Evolutionary conservation across 176 grass and related monocot genomes (phyloP).

Genomic region (Themeda triandra): DNA sequence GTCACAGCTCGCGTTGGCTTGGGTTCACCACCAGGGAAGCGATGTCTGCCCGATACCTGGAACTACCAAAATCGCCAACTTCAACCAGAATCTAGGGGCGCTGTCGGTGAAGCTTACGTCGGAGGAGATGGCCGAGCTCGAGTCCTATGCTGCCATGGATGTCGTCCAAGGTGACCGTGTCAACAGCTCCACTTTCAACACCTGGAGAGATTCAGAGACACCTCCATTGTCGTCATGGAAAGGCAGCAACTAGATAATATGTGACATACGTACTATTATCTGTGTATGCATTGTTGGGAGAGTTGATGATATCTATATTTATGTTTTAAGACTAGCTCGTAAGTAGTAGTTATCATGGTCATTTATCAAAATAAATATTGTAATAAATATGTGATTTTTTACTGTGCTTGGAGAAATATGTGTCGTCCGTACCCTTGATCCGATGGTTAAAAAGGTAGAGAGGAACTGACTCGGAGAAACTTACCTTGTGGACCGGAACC

Average conservation of each 20-base stretch:
- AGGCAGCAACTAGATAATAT: neutral
- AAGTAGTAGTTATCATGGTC: too few species aligned
- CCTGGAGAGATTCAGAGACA: slow-evolving; percentile 45
- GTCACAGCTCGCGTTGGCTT: slow-evolving; percentile 49
- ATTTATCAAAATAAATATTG: too few species aligned
- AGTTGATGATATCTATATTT: too few species aligned
- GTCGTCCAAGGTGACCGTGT: slow-evolving; percentile 28
- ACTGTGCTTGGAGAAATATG: too few species aligned
- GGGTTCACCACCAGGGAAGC: slow-evolving; percentile 52
- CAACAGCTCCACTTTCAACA: neutral
- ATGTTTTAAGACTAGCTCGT: too few species aligned
- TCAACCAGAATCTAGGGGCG: slow-evolving; percentile 54
- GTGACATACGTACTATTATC: too few species aligned
- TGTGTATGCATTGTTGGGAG: too few species aligned
- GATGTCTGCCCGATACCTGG: slow-evolving; percentile 69
- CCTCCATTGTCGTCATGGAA: slow-evolving; percentile 44
- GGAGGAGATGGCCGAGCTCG: slow-evolving; percentile 53
- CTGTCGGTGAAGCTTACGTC: slow-evolving; percentile 32
- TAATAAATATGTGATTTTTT: too few species aligned
- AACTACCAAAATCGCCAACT: slow-evolving; percentile 52
- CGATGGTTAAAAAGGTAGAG: too few species aligned
- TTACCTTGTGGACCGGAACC: too few species aligned
- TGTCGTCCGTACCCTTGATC: too few species aligned
- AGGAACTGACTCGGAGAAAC: too few species aligned
- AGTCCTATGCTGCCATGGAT: slow-evolving; percentile 24